A percentile compares a stretch with the other conserved stretches of the same genome.
phyloP scores from a whole-genome alignment of 441 rosid genomes.

The Syzygium malaccense region DNA sequence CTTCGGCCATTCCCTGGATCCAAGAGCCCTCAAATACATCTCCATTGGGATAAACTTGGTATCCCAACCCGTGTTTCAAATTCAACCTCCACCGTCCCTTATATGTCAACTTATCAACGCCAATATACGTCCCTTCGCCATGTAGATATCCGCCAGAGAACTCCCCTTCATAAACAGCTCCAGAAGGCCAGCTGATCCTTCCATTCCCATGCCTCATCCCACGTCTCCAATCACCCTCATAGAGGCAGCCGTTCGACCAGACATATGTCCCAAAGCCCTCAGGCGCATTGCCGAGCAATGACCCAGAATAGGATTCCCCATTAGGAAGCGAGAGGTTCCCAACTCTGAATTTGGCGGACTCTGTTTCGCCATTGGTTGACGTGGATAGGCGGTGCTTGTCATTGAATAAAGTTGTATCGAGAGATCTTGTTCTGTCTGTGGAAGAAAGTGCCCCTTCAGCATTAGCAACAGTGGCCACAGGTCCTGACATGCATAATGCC shows the following conservation, averaged over 20 bases:
- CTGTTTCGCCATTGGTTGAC: conserved; percentile 57
- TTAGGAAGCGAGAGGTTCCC: conserved; percentile 53
- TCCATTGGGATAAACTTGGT: conserved; percentile 67
- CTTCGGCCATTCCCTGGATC: conserved; percentile 91
- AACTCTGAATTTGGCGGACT: conserved; percentile 50
- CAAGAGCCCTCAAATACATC: conserved; percentile 91
- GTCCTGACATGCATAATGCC: conserved; percentile 90
- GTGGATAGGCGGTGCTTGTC: conserved; percentile 31
- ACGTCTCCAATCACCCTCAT: conserved; percentile 88
- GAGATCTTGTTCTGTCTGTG: conserved; percentile 78
- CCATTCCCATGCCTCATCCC: conserved; percentile 92
- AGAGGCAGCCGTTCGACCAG: conserved; percentile 72
- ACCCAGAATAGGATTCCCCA: conserved; percentile 72
- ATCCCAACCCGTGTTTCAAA: conserved; percentile 88
- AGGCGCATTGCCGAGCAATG: conserved; percentile 66
- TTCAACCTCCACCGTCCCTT: conserved; percentile 90
- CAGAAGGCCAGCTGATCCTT: conserved; percentile 70
- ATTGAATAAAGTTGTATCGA: conserved; percentile 27
- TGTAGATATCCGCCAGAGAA: conserved; percentile 86
- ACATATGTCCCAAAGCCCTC: conserved; percentile 80
- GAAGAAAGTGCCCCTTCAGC: conserved; percentile 37
- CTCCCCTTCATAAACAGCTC: conserved; percentile 78
- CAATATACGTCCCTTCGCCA: conserved; percentile 65
- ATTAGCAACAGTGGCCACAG: conserved; percentile 39
- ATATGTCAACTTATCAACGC: conserved; percentile 44